phyloP scores from a whole-genome alignment of 345 rosid genomes.

The Physaria fendleri region DNA sequence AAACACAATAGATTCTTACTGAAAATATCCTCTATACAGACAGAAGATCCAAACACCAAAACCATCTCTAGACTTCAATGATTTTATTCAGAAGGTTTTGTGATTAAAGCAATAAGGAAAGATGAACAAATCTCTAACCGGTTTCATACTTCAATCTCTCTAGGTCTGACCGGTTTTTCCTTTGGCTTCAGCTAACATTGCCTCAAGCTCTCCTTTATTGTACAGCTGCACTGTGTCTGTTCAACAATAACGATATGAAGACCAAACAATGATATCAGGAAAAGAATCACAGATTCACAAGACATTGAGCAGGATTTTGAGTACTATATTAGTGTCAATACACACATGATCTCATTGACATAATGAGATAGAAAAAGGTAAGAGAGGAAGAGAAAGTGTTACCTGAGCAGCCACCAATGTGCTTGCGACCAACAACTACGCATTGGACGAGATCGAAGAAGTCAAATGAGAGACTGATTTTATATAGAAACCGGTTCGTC shows the following conservation, averaged over 20 bases:
- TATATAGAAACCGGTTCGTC: slow-evolving; percentile 6
- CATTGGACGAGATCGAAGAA: slow-evolving; percentile 83
- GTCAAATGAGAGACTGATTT: slow-evolving; percentile 38
- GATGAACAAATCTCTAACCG: slow-evolving; percentile 9
- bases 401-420: slow-evolving; percentile 99
- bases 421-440: slow-evolving; percentile 88
- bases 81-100: background rate
- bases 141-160: background rate
- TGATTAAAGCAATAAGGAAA: background rate
- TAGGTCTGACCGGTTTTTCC: slow-evolving; percentile 22
- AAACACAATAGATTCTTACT: slow-evolving; percentile 11
- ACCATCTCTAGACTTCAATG: background rate
- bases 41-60: background rate
- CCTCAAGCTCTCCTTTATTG: slow-evolving; percentile 66
- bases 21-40: background rate
- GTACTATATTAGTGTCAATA: background rate
- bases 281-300: too few relatives aligned
- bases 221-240: slow-evolving; percentile 73
- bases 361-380: background rate
- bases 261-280: slow-evolving; percentile 10
- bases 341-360: background rate
- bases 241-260: slow-evolving; percentile 18
- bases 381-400: slow-evolving; percentile 13
- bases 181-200: slow-evolving; percentile 55
- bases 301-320: too few relatives aligned